Evolutionary conservation across 371 early-diverging fungal genomes (phyloP), one percentile per base, ranked within the genome.

Genomic region (Lichtheimia corymbifera): DNA sequence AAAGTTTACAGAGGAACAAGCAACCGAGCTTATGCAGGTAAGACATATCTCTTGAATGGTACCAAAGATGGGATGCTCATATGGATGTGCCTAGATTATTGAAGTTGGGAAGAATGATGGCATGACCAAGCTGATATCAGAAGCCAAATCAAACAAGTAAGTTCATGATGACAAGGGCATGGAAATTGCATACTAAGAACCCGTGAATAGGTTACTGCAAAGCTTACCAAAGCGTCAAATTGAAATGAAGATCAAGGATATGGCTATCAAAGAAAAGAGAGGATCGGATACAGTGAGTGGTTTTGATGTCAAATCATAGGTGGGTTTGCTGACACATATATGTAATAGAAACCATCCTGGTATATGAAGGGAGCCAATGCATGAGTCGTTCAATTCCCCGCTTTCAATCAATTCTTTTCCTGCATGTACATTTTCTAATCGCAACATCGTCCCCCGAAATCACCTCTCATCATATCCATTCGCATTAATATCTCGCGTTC

Each of bases 191-290:
- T 55, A 5, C 7, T 49, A 13, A 49, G 3, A 13, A 5, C 22
- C 49, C n/a, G 13, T 4, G 17, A 58, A 52, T 42, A 69, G 64
- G 25, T 12, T 68, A 40, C 53, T 79, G 24, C 64, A 65, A 30
- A 73, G 70, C 51, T 62, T 82, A 0, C 66, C 80, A 0, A 79
- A 79, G 40, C 62, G 70, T 20, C 74, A 73, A 50, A 64, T 82
- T 11, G 82, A 79, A 63, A 66, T 71, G 7, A 75, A 69, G 40
- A 79, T 82, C n/a, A 79, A 77, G 50, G 66, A 72, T 44, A 58
- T 82, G 44, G 80, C 80, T 17, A 62, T 79, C 42, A 82, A 82
- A 44, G 82, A 79, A 63, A 82, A 79, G 35, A 67, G 80, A 22
- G 82, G 79, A 5, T 44, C 67, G 6, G 80, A 82, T 40, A 77